Conservation (phyloP, 306 rosid genomes). For the Canavalia ensiformis region DNA sequence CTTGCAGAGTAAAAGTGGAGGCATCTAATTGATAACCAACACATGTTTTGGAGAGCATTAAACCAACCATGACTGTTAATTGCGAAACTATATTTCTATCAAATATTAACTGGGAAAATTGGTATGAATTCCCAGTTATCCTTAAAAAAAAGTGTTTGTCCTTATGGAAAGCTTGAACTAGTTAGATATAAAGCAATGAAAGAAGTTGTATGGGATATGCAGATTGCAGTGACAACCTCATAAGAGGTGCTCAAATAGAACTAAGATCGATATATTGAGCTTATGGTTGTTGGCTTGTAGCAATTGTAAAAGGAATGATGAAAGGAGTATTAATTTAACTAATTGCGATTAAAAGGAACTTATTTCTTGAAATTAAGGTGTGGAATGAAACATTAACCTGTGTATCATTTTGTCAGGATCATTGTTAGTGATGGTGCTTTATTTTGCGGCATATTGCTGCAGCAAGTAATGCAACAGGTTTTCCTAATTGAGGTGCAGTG, state of each 20-base stretch:
- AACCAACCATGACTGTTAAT: neutral
- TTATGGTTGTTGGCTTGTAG: neutral
- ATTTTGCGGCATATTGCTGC: neutral
- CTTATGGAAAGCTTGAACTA: neutral
- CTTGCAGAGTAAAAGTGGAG: neutral
- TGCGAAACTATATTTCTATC: neutral
- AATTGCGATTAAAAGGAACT: neutral
- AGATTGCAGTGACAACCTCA: neutral
- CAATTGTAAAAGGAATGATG: neutral
- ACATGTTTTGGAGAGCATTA: neutral
- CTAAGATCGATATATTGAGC: neutral
- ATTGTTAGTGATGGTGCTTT: neutral
- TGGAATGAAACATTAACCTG: neutral
- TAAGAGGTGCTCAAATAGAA: neutral
- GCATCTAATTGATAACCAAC: neutral
- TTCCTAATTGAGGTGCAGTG: neutral
- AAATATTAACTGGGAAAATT: neutral
- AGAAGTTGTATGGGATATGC: neutral
- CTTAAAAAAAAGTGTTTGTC: neutral
- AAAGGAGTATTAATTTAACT: neutral
- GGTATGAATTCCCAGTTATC: neutral
- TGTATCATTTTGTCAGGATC: neutral
- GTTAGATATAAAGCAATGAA: too few relatives aligned
- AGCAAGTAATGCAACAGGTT: neutral
- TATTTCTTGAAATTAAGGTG: conserved; percentile 19